A percentile compares a stretch with the other conserved stretches of the same genome.
phyloP scores from a whole-genome alignment of 2,329 filamentous ascomycete genomes.

The Neodidymelliopsis sp. region DNA sequence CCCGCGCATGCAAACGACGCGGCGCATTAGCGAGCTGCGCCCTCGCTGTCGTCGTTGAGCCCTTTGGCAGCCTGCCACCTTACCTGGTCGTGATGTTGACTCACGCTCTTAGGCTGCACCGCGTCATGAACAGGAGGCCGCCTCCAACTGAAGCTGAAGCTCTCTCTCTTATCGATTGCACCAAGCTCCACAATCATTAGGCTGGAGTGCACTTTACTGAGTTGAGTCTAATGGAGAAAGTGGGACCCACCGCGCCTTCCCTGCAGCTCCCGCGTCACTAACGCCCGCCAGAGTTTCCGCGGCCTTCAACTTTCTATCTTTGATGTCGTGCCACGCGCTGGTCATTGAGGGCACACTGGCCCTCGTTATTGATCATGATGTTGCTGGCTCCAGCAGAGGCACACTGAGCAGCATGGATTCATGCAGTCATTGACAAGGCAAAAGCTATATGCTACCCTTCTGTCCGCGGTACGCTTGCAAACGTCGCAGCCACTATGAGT shows the following conservation, averaged over 20 bases:
- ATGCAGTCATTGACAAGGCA: too few relatives aligned
- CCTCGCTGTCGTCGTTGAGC: slow-evolving; percentile 11
- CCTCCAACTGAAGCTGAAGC: slow-evolving; percentile 9
- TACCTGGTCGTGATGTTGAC: slow-evolving; percentile 10
- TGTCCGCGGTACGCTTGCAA: slow-evolving; percentile 54
- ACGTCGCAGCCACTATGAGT: slow-evolving; percentile 71
- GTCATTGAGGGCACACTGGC: too few relatives aligned
- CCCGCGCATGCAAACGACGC: slow-evolving; percentile 23
- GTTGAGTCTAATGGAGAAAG: slow-evolving; percentile 25
- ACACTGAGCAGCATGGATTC: slow-evolving; percentile 2
- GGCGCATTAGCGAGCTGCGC: slow-evolving; percentile 16
- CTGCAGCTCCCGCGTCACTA: slow-evolving; percentile 27
- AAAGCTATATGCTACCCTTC: slow-evolving; percentile 1
- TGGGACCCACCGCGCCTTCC: slow-evolving; percentile 30
- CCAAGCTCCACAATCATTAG: slow-evolving; percentile 25
- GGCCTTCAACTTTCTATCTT: slow-evolving; percentile 1
- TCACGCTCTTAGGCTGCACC: slow-evolving; percentile 8
- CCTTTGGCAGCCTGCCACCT: slow-evolving; percentile 10
- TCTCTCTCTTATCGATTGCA: slow-evolving; percentile 17
- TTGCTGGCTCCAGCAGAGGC: too few relatives aligned
- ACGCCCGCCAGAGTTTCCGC: slow-evolving; percentile 19
- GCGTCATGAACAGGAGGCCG: slow-evolving; percentile 13
- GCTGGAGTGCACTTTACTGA: slow-evolving; percentile 25
- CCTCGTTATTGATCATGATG: neutral
- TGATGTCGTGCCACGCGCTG: neutral